These are phyloP conservation scores for Suhomyces sp. DNA, from an alignment of 805 yeast genomes.

Conservation along the genomic window DNA sequence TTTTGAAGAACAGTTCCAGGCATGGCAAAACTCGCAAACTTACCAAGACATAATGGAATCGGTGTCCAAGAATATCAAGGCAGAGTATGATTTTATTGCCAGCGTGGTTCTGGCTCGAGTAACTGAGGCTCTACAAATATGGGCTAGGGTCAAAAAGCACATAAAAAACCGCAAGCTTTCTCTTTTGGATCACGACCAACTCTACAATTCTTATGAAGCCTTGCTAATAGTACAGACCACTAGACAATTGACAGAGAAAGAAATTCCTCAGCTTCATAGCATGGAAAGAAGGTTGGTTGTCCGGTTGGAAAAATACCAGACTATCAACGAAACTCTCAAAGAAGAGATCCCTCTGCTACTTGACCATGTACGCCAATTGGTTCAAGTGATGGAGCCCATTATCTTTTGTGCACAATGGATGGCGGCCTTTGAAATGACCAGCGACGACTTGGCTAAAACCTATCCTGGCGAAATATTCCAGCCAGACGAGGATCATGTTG, in stretches of 20 bases:
- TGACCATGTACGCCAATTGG: constrained; percentile 25
- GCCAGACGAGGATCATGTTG: background rate
- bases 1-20: constrained; percentile 7
- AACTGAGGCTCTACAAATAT: constrained; percentile 13
- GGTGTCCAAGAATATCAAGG: constrained; percentile 8
- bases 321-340: constrained; percentile 38
- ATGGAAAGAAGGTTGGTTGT: constrained; percentile 27
- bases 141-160: constrained; percentile 24
- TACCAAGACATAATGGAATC: constrained; percentile 17
- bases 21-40: constrained; percentile 20
- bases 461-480: background rate
- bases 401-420: constrained; percentile 35
- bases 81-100: constrained; percentile 9
- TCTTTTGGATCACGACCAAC: constrained; percentile 38
- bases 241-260: constrained; percentile 27
- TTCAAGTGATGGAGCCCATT: constrained; percentile 29
- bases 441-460: background rate
- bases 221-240: constrained; percentile 35
- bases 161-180: constrained; percentile 30
- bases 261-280: constrained; percentile 22
- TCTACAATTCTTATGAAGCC: constrained; percentile 25
- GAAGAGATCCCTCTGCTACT: constrained; percentile 47
- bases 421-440: background rate
- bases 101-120: background rate
- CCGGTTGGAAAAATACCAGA: constrained; percentile 26